phyloP scores from a whole-genome alignment of 306 rosid genomes.

The Begonia fuchsioides region DNA sequence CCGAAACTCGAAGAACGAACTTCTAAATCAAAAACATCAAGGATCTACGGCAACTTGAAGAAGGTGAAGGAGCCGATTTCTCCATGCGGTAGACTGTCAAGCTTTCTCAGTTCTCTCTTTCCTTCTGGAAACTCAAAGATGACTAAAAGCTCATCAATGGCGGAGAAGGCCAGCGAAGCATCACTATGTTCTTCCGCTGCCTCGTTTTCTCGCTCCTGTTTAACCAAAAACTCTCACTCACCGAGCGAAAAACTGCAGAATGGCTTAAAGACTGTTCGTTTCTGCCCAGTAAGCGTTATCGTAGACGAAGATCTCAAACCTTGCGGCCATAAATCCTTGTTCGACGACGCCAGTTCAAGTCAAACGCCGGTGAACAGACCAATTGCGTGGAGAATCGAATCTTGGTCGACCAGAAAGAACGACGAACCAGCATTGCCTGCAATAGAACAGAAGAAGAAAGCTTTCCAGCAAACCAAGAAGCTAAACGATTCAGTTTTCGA shows the following conservation, averaged over 20 bases:
- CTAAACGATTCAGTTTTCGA: constrained; percentile 18
- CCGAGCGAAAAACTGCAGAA: constrained; percentile 29
- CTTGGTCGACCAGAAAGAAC: constrained; percentile 15
- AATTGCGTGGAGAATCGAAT: constrained; percentile 51
- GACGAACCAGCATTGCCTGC: constrained; percentile 18
- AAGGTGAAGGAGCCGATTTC: constrained; percentile 92
- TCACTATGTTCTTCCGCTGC: constrained; percentile 65
- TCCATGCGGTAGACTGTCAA: constrained; percentile 53
- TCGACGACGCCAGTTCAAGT: constrained; percentile 20
- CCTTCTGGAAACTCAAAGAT: constrained; percentile 21
- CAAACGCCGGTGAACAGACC: constrained; percentile 28
- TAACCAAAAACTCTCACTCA: constrained; percentile 60
- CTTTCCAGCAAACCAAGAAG: constrained; percentile 25
- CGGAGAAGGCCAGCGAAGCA: constrained; percentile 18
- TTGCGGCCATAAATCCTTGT: constrained; percentile 44
- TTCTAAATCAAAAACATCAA: constrained; percentile 53
- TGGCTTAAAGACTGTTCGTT: constrained; percentile 47
- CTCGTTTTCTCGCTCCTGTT: constrained; percentile 68
- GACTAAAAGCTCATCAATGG: constrained; percentile 15
- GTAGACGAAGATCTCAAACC: constrained; percentile 53
- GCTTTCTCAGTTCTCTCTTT: constrained; percentile 54
- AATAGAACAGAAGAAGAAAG: constrained; percentile 27
- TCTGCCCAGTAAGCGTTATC: constrained; percentile 65
- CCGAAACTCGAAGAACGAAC: background rate
- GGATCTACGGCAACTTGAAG: constrained; percentile 58